phyloP scores from a whole-genome alignment of 2,329 filamentous ascomycete species.

The Penicillium hordei region DNA sequence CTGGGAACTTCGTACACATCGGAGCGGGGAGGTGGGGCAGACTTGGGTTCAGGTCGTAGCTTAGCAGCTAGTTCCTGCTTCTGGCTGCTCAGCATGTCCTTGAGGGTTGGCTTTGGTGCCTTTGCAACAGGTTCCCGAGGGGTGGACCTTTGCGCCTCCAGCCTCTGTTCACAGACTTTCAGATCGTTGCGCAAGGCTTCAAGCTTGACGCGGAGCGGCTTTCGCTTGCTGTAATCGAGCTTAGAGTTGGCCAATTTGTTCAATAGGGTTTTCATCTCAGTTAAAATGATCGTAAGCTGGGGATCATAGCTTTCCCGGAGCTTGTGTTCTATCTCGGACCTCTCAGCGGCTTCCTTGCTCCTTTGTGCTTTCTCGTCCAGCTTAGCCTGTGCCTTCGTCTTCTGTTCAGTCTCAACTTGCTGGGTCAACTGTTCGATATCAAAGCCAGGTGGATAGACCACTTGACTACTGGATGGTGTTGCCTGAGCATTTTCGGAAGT shows the following conservation, averaged over 20 bases:
- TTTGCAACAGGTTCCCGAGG: not conserved
- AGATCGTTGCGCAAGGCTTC: not conserved
- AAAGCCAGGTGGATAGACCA: not conserved
- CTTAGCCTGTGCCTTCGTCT: not conserved
- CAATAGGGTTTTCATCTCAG: not conserved
- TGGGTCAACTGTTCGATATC: not conserved
- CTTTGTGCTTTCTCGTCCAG: not conserved
- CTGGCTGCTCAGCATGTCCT: constrained; percentile 1
- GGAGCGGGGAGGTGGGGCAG: not conserved
- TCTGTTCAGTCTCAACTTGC: not conserved
- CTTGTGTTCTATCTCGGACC: not conserved
- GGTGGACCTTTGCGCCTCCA: not conserved
- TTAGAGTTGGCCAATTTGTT: not conserved
- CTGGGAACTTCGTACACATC: constrained; percentile 6
- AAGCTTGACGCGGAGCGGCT: not conserved
- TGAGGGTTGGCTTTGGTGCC: not conserved
- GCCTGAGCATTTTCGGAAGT: not conserved
- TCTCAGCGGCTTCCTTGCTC: not conserved
- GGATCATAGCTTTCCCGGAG: not conserved
- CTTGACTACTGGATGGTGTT: not conserved
- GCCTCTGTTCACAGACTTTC: not conserved
- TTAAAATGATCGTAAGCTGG: not conserved
- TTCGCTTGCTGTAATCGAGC: not conserved
- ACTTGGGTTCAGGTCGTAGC: not conserved
- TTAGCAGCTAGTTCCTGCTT: not conserved